Base-by-base conservation (phyloP, 1,284 basidiomycete species). In the Tilletia walkeri region DNA sequence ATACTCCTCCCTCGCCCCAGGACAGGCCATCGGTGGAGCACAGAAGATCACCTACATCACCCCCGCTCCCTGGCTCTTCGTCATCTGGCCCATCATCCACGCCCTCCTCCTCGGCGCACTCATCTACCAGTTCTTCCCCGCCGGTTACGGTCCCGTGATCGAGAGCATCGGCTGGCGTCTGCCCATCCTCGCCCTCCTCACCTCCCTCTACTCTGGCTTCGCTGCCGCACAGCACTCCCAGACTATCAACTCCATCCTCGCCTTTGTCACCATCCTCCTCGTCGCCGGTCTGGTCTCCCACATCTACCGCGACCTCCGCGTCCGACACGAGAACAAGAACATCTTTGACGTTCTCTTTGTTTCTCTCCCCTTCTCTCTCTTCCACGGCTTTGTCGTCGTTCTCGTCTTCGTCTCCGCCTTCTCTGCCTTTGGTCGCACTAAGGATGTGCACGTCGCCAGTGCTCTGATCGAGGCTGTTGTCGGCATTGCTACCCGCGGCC, bases 281-380 rank as follows among this genome's bases (percentile, higher is more conserved):
- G 93, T 94, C 74, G 90, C 90, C 80, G 90, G 89, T 71, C 84
- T 90, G 24, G 91, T 93, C 5, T 92, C 91, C 82, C 92, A 95
- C 85, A 92, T 95, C 84, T 97, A 96, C 86, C 95, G 94, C 82
- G 87, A 91, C 73, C 90, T 95, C 83, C 95, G 94, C 87, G 92
- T 92, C 84, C 88, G 89, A 75, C 90, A 95, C 84, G 84, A 88
- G 67, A 85, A 91, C 66, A 86, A 89, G 79, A 88, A 82, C 74
- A 80, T 87, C 53, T 86, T 72, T 78, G 68, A 73, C 87, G 48
- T 67, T 18, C 50, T 49, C 41, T 67, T 54, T 54, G 65, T 47
- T 14, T 39, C 36, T 74, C 82, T 86, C 9, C 85, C 85, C 34
- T 84, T 85, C 75, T 80, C 73, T 67, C 71, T 78, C 41, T 63